These are phyloP conservation scores for Magnaporthiopsis incrustans DNA, from an alignment of 2,329 filamentous ascomycete genomes.

Conservation along the genomic window DNA sequence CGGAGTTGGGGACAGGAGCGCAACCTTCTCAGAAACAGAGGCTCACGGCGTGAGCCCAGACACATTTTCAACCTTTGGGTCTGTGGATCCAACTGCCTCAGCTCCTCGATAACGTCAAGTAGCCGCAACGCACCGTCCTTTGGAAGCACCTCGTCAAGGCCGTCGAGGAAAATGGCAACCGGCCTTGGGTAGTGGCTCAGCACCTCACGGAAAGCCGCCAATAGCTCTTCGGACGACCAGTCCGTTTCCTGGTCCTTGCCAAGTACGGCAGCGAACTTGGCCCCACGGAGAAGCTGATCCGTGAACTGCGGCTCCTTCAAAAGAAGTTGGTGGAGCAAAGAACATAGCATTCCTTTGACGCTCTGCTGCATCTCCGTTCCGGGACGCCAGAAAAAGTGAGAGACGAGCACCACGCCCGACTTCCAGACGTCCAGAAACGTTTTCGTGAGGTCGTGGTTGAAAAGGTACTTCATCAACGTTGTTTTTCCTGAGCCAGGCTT, in stretches of 20 bases:
- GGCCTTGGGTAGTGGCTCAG: neutral
- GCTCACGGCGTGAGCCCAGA: neutral
- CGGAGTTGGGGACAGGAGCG: neutral
- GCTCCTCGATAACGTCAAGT: neutral
- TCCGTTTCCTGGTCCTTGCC: constrained; percentile 10
- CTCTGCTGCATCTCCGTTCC: constrained; percentile 19
- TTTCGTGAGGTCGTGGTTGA: constrained; percentile 7
- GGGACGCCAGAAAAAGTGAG: constrained; percentile 24
- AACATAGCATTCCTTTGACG: constrained; percentile 18
- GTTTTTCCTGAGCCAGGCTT: constrained; percentile 26
- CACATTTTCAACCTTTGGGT: neutral
- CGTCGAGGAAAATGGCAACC: constrained; percentile 12
- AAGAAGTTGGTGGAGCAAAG: constrained; percentile 17
- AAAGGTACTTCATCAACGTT: constrained; percentile 23
- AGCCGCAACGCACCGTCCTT: neutral
- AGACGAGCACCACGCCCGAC: constrained; percentile 8
- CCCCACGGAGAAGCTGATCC: neutral
- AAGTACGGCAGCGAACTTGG: neutral
- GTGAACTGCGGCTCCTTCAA: neutral
- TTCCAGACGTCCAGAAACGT: constrained; percentile 16
- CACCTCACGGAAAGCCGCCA: neutral
- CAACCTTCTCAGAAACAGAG: neutral
- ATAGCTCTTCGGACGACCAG: constrained; percentile 10
- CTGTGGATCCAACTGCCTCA: neutral
- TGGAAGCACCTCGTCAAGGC: neutral